A percentile compares a stretch with the other conserved stretches of the same genome.
Conservation (phyloP, 2,329 filamentous ascomycete genomes). For the Phaeosphaeriaceae sp. region DNA sequence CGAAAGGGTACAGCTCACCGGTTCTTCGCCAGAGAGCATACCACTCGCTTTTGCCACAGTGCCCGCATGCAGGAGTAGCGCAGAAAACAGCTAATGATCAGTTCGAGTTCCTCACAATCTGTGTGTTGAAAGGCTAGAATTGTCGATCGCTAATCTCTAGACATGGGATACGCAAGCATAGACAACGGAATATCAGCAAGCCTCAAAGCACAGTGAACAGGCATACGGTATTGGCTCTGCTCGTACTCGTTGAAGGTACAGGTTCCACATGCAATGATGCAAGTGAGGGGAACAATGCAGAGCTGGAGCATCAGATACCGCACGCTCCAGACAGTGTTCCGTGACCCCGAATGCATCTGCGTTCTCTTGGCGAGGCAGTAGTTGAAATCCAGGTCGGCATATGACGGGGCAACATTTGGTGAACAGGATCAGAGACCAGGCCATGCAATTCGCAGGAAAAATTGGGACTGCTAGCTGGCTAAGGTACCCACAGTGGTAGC, state of each 20-base stretch:
- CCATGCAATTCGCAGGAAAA: conserved; percentile 24
- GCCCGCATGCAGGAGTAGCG: conserved; percentile 44
- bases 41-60: conserved; percentile 45
- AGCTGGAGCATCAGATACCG: conserved; percentile 39
- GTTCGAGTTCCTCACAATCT: conserved; percentile 36
- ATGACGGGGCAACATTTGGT: conserved; percentile 24
- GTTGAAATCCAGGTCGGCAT: conserved; percentile 29
- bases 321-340: conserved; percentile 37
- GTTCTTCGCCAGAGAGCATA: conserved; percentile 39
- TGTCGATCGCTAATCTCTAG: conserved; percentile 43
- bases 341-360: conserved; percentile 25
- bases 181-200: conserved; percentile 38
- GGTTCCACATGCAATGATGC: conserved; percentile 42
- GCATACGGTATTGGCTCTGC: conserved; percentile 15
- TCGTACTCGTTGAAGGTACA: conserved; percentile 36
- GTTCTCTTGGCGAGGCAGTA: conserved; percentile 36
- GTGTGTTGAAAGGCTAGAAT: conserved; percentile 42
- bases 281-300: conserved; percentile 34
- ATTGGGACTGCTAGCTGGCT: conserved; percentile 35
- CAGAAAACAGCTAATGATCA: conserved; percentile 42
- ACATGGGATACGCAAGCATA: conserved; percentile 41
- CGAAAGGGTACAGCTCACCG: conserved; percentile 48
- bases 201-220: conserved; percentile 2
- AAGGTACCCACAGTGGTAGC: conserved; percentile 25
- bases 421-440: conserved; percentile 38